Conservation (phyloP, 352 stramenopile species). For the Globisporangium irregulare region DNA sequence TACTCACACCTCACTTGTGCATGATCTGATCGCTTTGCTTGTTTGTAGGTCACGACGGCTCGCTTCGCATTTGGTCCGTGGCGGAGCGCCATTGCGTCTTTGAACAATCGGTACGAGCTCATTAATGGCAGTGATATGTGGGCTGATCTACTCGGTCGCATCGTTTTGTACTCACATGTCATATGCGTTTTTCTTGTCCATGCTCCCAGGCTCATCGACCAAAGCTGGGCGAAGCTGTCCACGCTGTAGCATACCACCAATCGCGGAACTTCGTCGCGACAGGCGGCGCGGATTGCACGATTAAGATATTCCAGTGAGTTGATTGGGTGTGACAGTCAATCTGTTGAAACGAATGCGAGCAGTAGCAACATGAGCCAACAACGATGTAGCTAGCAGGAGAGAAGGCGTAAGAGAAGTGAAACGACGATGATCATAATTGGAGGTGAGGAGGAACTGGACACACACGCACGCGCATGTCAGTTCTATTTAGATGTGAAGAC, state of each 20-base stretch:
- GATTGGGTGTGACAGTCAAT: not conserved
- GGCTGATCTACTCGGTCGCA: not conserved
- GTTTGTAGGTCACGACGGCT: constrained; percentile 70
- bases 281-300: constrained; percentile 72
- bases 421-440: not conserved
- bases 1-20: not conserved
- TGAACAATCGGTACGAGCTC: constrained; percentile 64
- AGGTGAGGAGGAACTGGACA: constrained; percentile 4
- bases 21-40: not conserved
- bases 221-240: constrained; percentile 78
- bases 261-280: constrained; percentile 82
- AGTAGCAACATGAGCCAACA: not conserved
- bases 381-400: not conserved
- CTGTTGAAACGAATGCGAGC: not conserved
- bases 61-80: constrained; percentile 80
- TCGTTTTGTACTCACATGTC: constrained; percentile 1
- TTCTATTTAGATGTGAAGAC: constrained; percentile 12
- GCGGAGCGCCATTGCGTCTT: constrained; percentile 83
- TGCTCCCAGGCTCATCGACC: constrained; percentile 56
- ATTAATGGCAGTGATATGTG: not conserved
- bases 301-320: constrained; percentile 87
- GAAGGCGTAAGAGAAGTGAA: not conserved
- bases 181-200: constrained; percentile 1
- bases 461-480: not conserved
- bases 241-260: constrained; percentile 73